Conservation (phyloP, 23 red algal genomes). For the Gracilaria gracilis region DNA sequence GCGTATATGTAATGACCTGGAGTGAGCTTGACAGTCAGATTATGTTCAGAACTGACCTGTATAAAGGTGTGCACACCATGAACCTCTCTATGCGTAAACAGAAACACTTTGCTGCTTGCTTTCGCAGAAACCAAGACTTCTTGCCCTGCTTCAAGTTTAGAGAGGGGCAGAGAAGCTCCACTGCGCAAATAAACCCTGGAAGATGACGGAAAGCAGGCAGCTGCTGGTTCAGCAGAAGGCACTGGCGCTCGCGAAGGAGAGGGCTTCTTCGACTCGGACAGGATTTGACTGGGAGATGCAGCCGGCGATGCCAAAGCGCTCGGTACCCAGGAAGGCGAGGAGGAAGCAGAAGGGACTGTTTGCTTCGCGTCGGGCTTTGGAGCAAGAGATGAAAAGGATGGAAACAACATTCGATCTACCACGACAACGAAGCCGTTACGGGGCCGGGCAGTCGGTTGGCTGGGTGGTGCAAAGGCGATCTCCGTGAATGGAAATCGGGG, state of each 20-base stretch:
- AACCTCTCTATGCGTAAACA: constrained; percentile 42
- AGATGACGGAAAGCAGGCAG: constrained; percentile 42
- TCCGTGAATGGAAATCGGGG: not conserved
- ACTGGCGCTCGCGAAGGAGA: constrained; percentile 13
- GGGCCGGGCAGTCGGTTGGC: not conserved
- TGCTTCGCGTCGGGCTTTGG: not conserved
- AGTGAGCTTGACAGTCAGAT: constrained; percentile 40
- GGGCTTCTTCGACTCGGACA: not conserved
- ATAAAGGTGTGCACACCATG: constrained; percentile 40
- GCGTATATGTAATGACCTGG: constrained; percentile 68
- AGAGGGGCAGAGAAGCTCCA: constrained; percentile 8
- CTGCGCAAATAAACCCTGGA: constrained; percentile 15
- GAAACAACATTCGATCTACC: constrained; percentile 49
- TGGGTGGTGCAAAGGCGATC: not conserved
- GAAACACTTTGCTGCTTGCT: constrained; percentile 21
- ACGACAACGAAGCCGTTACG: constrained; percentile 33
- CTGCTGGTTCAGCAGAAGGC: not conserved
- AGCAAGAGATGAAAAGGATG: not conserved
- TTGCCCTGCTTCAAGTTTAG: constrained; percentile 15
- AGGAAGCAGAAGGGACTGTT: not conserved
- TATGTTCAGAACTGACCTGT: not conserved
- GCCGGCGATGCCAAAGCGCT: not conserved
- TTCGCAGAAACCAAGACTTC: constrained; percentile 24
- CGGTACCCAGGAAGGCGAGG: not conserved
- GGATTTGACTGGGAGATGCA: not conserved